Percentiles rank a stretch among this genome's conserved stretches.
These are phyloP conservation scores for Paramecium caudatum DNA, from an alignment of 73 alveolate species.

Conservation along the genomic window DNA sequence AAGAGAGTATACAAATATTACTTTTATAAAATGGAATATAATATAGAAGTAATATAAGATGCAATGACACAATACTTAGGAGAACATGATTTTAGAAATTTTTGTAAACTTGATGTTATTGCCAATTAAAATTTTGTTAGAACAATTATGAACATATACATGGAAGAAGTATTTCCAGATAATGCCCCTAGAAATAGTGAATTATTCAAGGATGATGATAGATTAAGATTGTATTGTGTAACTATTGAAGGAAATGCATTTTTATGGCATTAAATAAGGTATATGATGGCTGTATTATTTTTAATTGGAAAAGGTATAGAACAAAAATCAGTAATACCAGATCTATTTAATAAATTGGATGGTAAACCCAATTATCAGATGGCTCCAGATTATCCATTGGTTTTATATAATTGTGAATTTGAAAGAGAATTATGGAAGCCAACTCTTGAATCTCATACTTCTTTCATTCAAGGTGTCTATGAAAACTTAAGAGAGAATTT, in stretches of 20 bases:
- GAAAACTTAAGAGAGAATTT: constrained; percentile 45
- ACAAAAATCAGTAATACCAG: constrained; percentile 32
- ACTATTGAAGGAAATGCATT: constrained; percentile 95
- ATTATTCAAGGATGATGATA: constrained; percentile 57
- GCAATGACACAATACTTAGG: constrained; percentile 89
- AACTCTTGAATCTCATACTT: constrained; percentile 19
- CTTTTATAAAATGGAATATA: constrained; percentile 86
- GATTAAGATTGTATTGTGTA: constrained; percentile 73
- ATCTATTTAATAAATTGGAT: constrained; percentile 55
- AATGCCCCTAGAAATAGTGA: constrained; percentile 38
- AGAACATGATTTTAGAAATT: constrained; percentile 93
- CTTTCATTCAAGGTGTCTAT: not conserved
- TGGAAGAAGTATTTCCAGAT: constrained; percentile 70
- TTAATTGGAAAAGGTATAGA: constrained; percentile 88
- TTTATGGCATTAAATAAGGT: constrained; percentile 97
- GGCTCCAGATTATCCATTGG: constrained; percentile 78
- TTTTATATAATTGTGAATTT: constrained; percentile 64
- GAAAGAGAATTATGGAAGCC: constrained; percentile 33
- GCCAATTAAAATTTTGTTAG: constrained; percentile 67
- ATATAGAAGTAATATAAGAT: constrained; percentile 84
- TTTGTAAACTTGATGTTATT: constrained; percentile 93
- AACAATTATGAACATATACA: constrained; percentile 40
- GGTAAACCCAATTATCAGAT: constrained; percentile 72
- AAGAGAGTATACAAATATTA: constrained; percentile 96
- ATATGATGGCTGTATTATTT: constrained; percentile 95